phyloP scores from a whole-genome alignment of 2,329 filamentous ascomycete species.

The Ophiostoma triangulosporum region DNA sequence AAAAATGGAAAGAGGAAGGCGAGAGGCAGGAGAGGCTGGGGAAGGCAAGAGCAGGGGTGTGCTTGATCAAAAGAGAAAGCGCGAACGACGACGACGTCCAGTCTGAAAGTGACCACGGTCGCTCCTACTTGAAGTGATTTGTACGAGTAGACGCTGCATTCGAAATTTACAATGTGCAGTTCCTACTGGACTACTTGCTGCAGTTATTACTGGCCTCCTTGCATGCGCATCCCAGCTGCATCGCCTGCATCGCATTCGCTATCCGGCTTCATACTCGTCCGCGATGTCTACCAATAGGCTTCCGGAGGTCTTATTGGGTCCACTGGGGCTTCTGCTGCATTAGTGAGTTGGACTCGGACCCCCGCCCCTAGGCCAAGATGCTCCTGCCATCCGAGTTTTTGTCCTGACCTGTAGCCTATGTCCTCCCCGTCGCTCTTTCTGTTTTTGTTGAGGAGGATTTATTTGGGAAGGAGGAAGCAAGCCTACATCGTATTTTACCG shows the following conservation, averaged over 20 bases:
- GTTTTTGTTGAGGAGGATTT: neutral
- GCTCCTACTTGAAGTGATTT: neutral
- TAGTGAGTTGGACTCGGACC: conserved; percentile 9
- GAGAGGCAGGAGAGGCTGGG: conserved; percentile 8
- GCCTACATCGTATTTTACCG: no score
- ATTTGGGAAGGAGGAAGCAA: neutral
- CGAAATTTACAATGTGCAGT: neutral
- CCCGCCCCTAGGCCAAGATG: conserved; percentile 5
- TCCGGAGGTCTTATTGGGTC: conserved; percentile 4
- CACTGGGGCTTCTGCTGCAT: conserved; percentile 9
- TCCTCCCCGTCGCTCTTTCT: neutral
- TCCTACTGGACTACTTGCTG: neutral
- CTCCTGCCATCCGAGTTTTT: conserved; percentile 9
- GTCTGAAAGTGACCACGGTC: neutral
- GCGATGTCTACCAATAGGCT: neutral
- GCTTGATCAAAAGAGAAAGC: neutral
- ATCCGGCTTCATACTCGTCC: neutral
- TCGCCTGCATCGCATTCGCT: neutral
- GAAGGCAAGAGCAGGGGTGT: conserved; percentile 4
- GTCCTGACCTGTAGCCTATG: neutral
- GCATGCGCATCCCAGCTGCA: conserved; percentile 1
- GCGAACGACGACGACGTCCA: neutral
- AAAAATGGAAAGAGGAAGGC: conserved; percentile 1
- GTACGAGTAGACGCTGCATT: neutral
- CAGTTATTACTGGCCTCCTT: neutral